Base-by-base conservation (phyloP, 1,139 yeast genomes). In the Protomyces pachydermus region DNA sequence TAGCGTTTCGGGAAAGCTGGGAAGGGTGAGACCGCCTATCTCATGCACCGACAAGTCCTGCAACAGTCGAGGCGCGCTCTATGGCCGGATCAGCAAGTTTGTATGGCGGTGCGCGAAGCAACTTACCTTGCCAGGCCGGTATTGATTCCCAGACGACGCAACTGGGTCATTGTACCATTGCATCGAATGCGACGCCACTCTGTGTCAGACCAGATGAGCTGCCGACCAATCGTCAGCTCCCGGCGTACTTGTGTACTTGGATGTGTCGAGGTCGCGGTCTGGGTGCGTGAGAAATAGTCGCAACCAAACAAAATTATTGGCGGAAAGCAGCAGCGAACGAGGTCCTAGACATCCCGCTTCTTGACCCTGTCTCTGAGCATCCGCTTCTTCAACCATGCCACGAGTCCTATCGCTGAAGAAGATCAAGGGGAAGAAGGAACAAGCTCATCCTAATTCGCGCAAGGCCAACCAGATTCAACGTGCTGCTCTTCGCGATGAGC, bases 371-470 rank as follows among this genome's bases (percentile, higher is more conserved):
- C 8, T 28, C 42, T 37, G 42, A n/a, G 2, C 1, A 37, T 1
- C 14, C 4, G 42, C 42, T 1, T 37, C 16, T 3, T 37, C 34
- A 3, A 34, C 8, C 5, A 58, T 58, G 62, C 62, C 62, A 5
- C 51, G 62, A 39, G 56, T 58, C 18, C 45, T 58, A 46, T 58
- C 62, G 18, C 56, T 58, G 46, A 58, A 58, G 52, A 58, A 58
- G n/a, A 58, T 58, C 56, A 58, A 58, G 53, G 62, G 62, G 28
- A 58, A 58, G 53, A 58, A 58, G 53, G 62, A 58, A 42, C 62
- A 58, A 42, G 62, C 62, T 32, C 62, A 58, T 52, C 62, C 62
- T 6, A 58, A 58, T 25, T 58, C 62, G 6, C 56, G 62, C 35
- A 58, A 58, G 34, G 53, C 62, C 32, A 55, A 58, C 37, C 62